Percentiles rank a stretch among this genome's conserved stretches.
These are phyloP conservation scores for Cairneyella variabilis DNA, from an alignment of 495 filamentous ascomycete species.

Conservation along the genomic window DNA sequence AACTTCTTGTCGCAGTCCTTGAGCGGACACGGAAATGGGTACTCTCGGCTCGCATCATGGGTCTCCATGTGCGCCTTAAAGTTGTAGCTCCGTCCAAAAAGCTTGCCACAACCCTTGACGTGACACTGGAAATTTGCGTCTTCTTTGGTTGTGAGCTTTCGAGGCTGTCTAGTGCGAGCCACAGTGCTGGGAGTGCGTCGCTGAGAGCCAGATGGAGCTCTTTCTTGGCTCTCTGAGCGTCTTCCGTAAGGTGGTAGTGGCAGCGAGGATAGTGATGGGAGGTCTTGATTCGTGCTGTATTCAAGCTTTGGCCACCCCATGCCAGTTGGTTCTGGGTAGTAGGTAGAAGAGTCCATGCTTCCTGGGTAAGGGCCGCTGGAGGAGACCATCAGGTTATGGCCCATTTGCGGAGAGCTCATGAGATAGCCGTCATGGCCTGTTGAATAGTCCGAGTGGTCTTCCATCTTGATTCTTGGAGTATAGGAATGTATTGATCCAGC, in stretches of 20 bases:
- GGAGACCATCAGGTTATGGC: constrained; percentile 34
- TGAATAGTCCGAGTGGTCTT: constrained; percentile 37
- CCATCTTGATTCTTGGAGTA: constrained; percentile 52
- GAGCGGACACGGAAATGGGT: constrained; percentile 63
- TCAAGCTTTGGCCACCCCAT: constrained; percentile 46
- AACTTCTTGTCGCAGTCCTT: constrained; percentile 69
- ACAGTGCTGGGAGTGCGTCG: constrained; percentile 31
- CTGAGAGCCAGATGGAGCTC: constrained; percentile 22
- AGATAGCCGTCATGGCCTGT: constrained; percentile 39
- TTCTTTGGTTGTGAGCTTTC: constrained; percentile 63
- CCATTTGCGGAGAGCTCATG: constrained; percentile 40
- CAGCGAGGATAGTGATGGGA: constrained; percentile 20
- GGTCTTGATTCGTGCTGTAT: constrained; percentile 30
- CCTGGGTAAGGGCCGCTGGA: constrained; percentile 40
- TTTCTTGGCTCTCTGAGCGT: constrained; percentile 21
- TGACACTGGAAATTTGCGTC: constrained; percentile 76
- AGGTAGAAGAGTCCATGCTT: constrained; percentile 28
- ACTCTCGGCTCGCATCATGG: constrained; percentile 72
- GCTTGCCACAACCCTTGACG: constrained; percentile 65
- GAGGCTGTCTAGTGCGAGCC: constrained; percentile 40
- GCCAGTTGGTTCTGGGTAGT: constrained; percentile 37
- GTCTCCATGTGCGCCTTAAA: constrained; percentile 87
- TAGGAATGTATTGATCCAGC: constrained; percentile 27
- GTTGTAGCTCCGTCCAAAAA: constrained; percentile 87
- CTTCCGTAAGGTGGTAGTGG: constrained; percentile 23